These are phyloP conservation scores for Plasmodium gallinaceum DNA, from an alignment of 169 alveolate species.

Conservation along the genomic window DNA sequence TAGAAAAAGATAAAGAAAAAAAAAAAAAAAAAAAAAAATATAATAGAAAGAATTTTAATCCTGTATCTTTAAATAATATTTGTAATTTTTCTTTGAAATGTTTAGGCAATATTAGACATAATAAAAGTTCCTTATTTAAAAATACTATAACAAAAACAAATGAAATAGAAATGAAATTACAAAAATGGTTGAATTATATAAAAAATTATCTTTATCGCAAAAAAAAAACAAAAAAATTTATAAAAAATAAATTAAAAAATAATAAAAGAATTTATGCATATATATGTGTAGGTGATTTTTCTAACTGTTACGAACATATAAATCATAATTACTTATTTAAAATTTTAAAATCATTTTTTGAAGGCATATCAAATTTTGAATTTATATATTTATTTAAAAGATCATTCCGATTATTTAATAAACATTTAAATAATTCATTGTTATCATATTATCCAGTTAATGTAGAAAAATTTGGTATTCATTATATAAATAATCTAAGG, in stretches of 20 bases:
- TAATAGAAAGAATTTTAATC: slow-evolving; percentile 59
- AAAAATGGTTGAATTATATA: slow-evolving; percentile 46
- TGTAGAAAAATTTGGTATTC: slow-evolving; percentile 34
- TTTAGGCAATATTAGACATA: slow-evolving; percentile 47
- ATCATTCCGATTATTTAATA: slow-evolving; percentile 60
- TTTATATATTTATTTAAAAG: slow-evolving; percentile 74
- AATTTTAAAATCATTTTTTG: slow-evolving; percentile 42
- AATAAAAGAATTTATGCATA: slow-evolving; percentile 64
- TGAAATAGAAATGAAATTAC: slow-evolving; percentile 55
- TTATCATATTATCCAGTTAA: slow-evolving; percentile 71
- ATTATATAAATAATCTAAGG: slow-evolving; percentile 45
- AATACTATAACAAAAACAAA: slow-evolving; percentile 59
- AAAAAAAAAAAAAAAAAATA: slow-evolving; percentile 45
- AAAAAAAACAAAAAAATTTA: slow-evolving; percentile 46
- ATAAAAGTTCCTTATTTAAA: slow-evolving; percentile 49
- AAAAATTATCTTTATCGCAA: slow-evolving; percentile 59
- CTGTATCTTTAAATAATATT: slow-evolving; percentile 54
- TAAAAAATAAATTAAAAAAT: slow-evolving; percentile 70
- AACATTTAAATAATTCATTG: slow-evolving; percentile 40
- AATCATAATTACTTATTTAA: slow-evolving; percentile 70
- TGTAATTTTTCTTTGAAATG: slow-evolving; percentile 59
- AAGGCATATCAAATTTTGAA: slow-evolving; percentile 62
- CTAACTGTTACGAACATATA: slow-evolving; percentile 72
- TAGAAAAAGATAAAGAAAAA: slow-evolving; percentile 59
- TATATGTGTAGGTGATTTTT: slow-evolving; percentile 74